phyloP scores from a whole-genome alignment of 352 stramenopile species.

The Pythium monospermum region DNA sequence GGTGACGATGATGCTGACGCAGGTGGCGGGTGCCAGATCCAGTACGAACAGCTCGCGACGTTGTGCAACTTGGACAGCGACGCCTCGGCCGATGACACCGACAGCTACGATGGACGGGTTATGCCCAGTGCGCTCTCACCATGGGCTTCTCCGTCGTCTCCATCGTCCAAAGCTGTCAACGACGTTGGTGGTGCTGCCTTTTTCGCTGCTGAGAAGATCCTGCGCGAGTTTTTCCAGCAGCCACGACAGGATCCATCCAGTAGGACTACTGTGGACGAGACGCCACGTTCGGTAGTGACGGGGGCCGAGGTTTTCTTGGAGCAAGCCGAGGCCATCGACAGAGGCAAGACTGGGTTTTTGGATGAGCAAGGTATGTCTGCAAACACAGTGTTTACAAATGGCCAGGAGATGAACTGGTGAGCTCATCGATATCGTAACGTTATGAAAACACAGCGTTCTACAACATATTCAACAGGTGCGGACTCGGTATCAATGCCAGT shows the following conservation, averaged over 20 bases:
- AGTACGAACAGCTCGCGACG: slow-evolving; percentile 51
- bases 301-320: slow-evolving; percentile 56
- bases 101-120: slow-evolving; percentile 12
- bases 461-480: slow-evolving; percentile 27
- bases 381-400: neutral
- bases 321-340: slow-evolving; percentile 33
- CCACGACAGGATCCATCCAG: neutral
- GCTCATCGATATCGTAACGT: neutral
- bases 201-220: slow-evolving; percentile 32
- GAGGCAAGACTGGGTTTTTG: slow-evolving; percentile 28
- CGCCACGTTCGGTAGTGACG: slow-evolving; percentile 35
- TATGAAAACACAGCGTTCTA: slow-evolving; percentile 36
- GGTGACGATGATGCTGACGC: too few species aligned
- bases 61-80: slow-evolving; percentile 54
- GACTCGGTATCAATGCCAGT: slow-evolving; percentile 21
- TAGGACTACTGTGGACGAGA: slow-evolving; percentile 13
- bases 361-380: slow-evolving; percentile 34
- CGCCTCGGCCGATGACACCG: slow-evolving; percentile 33
- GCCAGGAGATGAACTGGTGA: too few species aligned
- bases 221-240: slow-evolving; percentile 36
- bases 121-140: neutral
- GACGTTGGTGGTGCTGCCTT: slow-evolving; percentile 26
- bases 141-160: neutral
- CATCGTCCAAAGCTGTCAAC: neutral
- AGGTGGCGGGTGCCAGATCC: slow-evolving; percentile 21